Conservation (phyloP, 257 asterid genomes). For the Linderniella brevidens region DNA sequence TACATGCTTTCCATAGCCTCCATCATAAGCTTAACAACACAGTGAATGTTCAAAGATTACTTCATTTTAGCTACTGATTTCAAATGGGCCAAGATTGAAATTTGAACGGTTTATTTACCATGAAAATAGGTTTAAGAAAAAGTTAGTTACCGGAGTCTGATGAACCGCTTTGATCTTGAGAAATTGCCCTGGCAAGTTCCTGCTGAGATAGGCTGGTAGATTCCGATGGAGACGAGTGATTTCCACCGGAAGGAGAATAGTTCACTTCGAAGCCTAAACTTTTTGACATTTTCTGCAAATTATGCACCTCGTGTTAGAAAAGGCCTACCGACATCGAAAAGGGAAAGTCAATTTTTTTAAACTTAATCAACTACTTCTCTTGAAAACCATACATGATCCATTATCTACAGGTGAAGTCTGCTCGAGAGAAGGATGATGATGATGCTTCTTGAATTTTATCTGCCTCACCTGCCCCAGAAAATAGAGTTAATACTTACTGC, state of each 20-base stretch:
- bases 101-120: neutral
- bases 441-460: no score
- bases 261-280: conserved; percentile 18
- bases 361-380: no score
- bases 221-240: conserved; percentile 28
- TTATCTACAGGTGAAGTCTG: no score
- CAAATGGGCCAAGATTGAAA: neutral
- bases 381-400: no score
- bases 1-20: conserved; percentile 30
- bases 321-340: no score
- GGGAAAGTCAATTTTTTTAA: no score
- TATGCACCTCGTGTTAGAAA: no score
- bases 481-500: no score
- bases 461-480: no score
- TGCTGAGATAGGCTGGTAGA: conserved; percentile 22
- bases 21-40: conserved; percentile 25
- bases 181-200: conserved; percentile 22
- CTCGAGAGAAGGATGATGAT: no score
- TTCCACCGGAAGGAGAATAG: conserved; percentile 13
- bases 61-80: no score
- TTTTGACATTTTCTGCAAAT: neutral
- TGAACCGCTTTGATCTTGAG: conserved; percentile 54
- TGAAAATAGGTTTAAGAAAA: no score
- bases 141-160: conserved; percentile 46
- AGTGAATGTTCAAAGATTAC: neutral